Evolutionary conservation across 257 asterid genomes (phyloP), one percentile per base, ranked within the genome.

Genomic region (Misopates orontium): DNA sequence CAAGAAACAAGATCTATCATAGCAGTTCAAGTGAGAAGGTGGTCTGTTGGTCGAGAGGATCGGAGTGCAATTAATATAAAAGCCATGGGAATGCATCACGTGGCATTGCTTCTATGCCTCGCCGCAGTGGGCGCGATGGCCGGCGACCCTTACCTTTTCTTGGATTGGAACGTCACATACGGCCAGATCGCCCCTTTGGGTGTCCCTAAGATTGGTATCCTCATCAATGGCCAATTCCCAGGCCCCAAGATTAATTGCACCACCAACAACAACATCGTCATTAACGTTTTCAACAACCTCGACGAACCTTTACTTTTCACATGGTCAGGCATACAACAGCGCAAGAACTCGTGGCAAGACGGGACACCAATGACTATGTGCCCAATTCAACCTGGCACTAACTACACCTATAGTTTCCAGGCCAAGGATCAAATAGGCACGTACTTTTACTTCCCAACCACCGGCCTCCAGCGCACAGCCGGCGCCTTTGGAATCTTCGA

Each of bases 351-450:
- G 0, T 70, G 75, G 75, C 69, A 60, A 28, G 75, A 70, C 42
- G 75, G 75, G 12, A 61, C 69, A 25, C 64, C 22, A 4, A 68
- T 62, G 21, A 70, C 75, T 31, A 70, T 54, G 56, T 70, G 75
- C 42, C 75, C 75, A 18, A 70, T 70, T 50, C 14, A 39, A 19
- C 75, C 75, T 0, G 69, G 69, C n/a, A 62, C 51, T 8, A 70
- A 70, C 69, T 70, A 36, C 55, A 70, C 75, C 55, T 70, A 70
- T 36, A 41, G 19, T 20, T 52, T 70, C 56, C 75, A 70, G 31
- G 75, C 60, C 13, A 70, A 70, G 75, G 75, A 70, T 24, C 75
- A 70, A 45, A 70, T 70, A 15, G 75, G 75, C 8, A 70, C 49
- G 57, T 61, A 15, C 36, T 70, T 50, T 42, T 70, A 70, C 63